Evolutionary conservation across 371 early-diverging fungal species (phyloP).

Genomic region (Haplosporangium sp.): DNA sequence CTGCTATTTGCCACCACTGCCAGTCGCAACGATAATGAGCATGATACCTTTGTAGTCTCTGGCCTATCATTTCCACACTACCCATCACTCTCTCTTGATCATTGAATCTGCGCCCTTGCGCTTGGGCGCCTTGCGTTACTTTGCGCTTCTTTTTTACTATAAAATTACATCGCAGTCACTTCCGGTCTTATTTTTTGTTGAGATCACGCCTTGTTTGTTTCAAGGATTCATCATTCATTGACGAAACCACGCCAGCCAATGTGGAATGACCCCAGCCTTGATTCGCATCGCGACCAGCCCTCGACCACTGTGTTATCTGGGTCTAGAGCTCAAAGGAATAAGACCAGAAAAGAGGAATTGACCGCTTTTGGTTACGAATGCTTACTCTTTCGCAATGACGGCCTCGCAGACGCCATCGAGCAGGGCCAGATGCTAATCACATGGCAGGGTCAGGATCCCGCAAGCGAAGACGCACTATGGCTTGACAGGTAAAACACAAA

Average conservation of each 20-base stretch:
- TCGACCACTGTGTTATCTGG: conserved; percentile 1
- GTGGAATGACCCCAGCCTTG: conserved; percentile 52
- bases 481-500: conserved; percentile 41
- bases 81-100: too few species aligned
- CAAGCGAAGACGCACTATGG: conserved; percentile 31
- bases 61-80: too few species aligned
- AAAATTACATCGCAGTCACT: too few species aligned
- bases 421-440: conserved; percentile 48
- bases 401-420: conserved; percentile 37
- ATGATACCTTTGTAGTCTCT: too few species aligned
- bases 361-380: conserved; percentile 50
- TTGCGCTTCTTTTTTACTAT: too few species aligned
- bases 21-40: too few species aligned
- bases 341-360: conserved; percentile 18
- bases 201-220: not conserved
- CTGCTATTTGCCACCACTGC: too few species aligned
- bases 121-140: too few species aligned
- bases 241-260: conserved; percentile 5
- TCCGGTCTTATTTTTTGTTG: too few species aligned
- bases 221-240: not conserved
- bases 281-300: conserved; percentile 11
- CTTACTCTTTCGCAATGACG: conserved; percentile 35
- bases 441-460: conserved; percentile 52
- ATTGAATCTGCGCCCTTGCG: too few species aligned
- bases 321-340: conserved; percentile 6